Conservation (phyloP, 2,329 filamentous ascomycete species). For the Sclerotinia glacialis region DNA sequence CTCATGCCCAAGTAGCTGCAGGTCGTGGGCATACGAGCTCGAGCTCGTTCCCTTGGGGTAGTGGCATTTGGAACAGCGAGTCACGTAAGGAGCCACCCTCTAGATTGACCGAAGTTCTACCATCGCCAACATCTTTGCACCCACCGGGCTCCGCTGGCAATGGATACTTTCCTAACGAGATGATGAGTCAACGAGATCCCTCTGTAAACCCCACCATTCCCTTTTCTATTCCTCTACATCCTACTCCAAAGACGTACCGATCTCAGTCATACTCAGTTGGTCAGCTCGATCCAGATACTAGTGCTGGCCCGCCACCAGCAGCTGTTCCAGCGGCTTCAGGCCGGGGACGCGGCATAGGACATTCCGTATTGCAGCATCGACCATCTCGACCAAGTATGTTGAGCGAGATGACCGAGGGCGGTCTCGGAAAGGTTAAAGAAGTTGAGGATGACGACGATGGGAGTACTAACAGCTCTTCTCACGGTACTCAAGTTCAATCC, state of each 20-base stretch:
- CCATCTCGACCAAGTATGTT: conserved; percentile 76
- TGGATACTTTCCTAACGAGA: conserved; percentile 48
- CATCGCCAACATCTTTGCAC: conserved; percentile 65
- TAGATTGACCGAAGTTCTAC: conserved; percentile 70
- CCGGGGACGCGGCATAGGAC: conserved; percentile 46
- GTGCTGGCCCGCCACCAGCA: conserved; percentile 30
- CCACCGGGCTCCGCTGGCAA: conserved; percentile 44
- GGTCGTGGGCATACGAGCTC: conserved; percentile 46
- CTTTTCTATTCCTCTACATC: conserved; percentile 83
- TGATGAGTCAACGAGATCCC: conserved; percentile 50
- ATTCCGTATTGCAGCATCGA: conserved; percentile 72
- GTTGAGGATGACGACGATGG: conserved; percentile 64
- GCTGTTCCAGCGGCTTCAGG: conserved; percentile 30
- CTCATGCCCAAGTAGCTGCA: conserved; percentile 47
- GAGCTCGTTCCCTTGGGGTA: conserved; percentile 67
- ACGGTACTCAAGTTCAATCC: conserved; percentile 53
- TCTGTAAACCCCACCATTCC: conserved; percentile 66
- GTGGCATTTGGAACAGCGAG: conserved; percentile 78
- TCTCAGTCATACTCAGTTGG: conserved; percentile 97
- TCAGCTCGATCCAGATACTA: conserved; percentile 70
- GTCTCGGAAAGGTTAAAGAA: conserved; percentile 67
- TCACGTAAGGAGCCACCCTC: conserved; percentile 71
- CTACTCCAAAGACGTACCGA: conserved; percentile 87
- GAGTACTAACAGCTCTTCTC: conserved; percentile 54
- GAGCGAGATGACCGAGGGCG: conserved; percentile 66